A percentile compares a stretch with the other conserved stretches of the same genome.
These are phyloP conservation scores for Botrytis paeoniae DNA, from an alignment of 2,329 filamentous ascomycete species.

Conservation along the genomic window DNA sequence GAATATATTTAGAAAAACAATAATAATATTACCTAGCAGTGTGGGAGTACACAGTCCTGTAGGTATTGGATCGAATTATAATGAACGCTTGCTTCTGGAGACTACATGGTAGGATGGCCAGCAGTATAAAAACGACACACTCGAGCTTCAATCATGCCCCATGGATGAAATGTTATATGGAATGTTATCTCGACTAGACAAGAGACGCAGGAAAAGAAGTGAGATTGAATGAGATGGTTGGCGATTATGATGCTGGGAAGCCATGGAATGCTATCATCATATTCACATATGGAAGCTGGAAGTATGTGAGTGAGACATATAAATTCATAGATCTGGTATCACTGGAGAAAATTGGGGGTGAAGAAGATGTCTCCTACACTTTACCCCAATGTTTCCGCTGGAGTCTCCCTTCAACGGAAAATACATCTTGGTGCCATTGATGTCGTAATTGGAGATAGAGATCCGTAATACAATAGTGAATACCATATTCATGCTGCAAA, in stretches of 20 bases:
- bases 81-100: background rate
- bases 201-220: background rate
- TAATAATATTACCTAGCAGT: background rate
- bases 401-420: background rate
- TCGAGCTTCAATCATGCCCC: background rate
- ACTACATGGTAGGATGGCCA: background rate
- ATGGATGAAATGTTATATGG: too few species aligned
- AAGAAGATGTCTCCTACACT: background rate
- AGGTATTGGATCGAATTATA: background rate
- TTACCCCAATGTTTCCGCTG: too few species aligned
- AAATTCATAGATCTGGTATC: background rate
- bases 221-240: background rate
- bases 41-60: too few species aligned
- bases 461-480: too few species aligned
- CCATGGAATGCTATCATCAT: background rate
- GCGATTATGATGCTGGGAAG: background rate
- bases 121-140: rapidly evolving
- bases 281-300: background rate
- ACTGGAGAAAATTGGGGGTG: background rate
- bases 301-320: background rate
- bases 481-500: background rate
- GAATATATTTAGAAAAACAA: background rate
- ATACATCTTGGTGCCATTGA: background rate
- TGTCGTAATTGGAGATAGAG: too few species aligned
- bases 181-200: background rate